phyloP scores from a whole-genome alignment of 2,329 filamentous ascomycete species.

The Colletotrichum filicis region DNA sequence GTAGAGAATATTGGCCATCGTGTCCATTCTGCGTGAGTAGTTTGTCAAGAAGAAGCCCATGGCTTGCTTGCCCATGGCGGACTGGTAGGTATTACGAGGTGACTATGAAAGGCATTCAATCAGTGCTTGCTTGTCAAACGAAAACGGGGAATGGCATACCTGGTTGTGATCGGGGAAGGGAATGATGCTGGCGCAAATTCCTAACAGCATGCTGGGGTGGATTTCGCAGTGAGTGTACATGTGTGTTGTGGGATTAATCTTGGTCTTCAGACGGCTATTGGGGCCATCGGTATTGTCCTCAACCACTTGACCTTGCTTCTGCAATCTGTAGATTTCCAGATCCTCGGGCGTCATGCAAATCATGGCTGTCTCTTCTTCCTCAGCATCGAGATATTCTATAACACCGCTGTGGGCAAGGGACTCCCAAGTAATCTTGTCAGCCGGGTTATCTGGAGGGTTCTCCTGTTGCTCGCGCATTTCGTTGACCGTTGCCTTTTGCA shows the following conservation, averaged over 20 bases:
- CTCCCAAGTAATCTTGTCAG: constrained; percentile 84
- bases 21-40: constrained; percentile 97
- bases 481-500: constrained; percentile 86
- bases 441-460: constrained; percentile 69
- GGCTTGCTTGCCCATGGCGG: constrained; percentile 99
- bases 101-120: constrained; percentile 67
- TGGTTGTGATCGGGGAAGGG: constrained; percentile 99
- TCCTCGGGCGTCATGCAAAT: constrained; percentile 99
- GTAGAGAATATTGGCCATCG: constrained; percentile 99
- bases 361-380: constrained; percentile 99
- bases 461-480: constrained; percentile 79
- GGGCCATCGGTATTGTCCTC: constrained; percentile 73
- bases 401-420: constrained; percentile 85
- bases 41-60: constrained; percentile 99
- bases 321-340: constrained; percentile 79
- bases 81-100: constrained; percentile 98
- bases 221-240: constrained; percentile 99
- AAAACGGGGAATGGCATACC: constrained; percentile 54
- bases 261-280: constrained; percentile 88
- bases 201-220: constrained; percentile 98
- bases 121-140: constrained; percentile 14
- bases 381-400: constrained; percentile 95
- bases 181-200: constrained; percentile 99
- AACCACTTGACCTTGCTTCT: constrained; percentile 73
- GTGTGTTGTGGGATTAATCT: constrained; percentile 86